Base-by-base conservation (phyloP, 2,329 filamentous ascomycete genomes). In the Cladobotryum protrusum region DNA sequence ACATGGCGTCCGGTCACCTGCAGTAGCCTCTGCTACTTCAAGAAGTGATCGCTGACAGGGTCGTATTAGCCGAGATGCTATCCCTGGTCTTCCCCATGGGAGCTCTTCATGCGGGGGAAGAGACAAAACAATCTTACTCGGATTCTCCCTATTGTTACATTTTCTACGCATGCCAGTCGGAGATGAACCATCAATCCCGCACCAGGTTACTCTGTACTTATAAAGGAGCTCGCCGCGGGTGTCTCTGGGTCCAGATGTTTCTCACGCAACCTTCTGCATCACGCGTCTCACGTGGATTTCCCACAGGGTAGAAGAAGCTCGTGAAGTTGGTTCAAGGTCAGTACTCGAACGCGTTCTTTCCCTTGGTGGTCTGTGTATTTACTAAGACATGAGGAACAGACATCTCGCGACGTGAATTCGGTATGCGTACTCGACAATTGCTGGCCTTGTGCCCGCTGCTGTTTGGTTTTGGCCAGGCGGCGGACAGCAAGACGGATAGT, bases 1-100 rank as follows among this genome's bases (percentile, higher is more conserved):
- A 48, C 49, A 51, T 51, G 35, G 45, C 42, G 49, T 48, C 45
- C 35, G 43, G 45, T 42, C 37, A 43, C 49, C 41, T 50, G 49
- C 49, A 50, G 39, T 39, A 37, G 17, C 33, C 43, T 37, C n/a
- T 48, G 20, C 49, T 40, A 34, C 35, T 40, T 44, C 32, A 40
- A 51, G 43, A 15, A 44, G 47, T 35, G 40, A 51, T 51, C 41
- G 46, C 35, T 45, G 24, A 29, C 39, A 32, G 34, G 29, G 33
- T 50, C 20, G 44, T 43, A 50, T 47, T 47, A 50, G 20, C 49
- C 49, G 39, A 18, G 36, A 29, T 29, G 39, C 39, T 43, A 5
- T 36, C 20, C 32, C 49, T 44, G 39, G 43, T 39, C 20, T 37
- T 47, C 11, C 37, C 32, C 37, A 37, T 37, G 35, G 11, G 35